phyloP scores from a whole-genome alignment of 495 filamentous ascomycete species.

The Hypoxylon fragiforme region DNA sequence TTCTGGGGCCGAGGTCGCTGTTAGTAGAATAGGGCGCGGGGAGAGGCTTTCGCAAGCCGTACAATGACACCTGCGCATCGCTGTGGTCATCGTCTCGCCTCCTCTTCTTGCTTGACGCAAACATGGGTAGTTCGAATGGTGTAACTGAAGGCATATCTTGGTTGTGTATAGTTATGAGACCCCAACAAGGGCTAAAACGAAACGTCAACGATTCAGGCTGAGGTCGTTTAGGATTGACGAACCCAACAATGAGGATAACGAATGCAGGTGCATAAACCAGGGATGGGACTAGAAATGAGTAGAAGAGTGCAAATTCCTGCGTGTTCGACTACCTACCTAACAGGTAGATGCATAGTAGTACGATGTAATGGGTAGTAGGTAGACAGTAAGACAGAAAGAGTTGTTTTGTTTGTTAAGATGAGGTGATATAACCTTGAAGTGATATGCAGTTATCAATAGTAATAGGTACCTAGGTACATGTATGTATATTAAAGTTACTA shows the following conservation, averaged over 20 bases:
- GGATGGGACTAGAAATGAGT: conserved; percentile 4
- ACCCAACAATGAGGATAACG: not conserved
- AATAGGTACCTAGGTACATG: too few relatives aligned
- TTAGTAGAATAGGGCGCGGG: conserved; percentile 16
- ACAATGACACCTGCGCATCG: conserved; percentile 40
- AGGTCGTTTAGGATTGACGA: not conserved
- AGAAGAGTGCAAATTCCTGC: conserved; percentile 3
- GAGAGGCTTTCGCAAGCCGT: conserved; percentile 21
- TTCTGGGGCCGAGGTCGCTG: conserved; percentile 16
- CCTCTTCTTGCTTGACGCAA: conserved; percentile 44
- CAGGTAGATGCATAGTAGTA: too few relatives aligned
- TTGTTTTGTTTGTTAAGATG: conserved; percentile 26
- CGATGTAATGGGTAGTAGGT: too few relatives aligned
- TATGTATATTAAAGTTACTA: too few relatives aligned
- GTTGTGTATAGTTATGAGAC: not conserved
- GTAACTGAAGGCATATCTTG: conserved; percentile 34
- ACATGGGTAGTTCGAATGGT: conserved; percentile 17
- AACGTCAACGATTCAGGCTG: not conserved
- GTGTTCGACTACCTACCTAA: conserved; percentile 8
- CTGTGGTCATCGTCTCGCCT: conserved; percentile 42
- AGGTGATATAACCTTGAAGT: too few relatives aligned
- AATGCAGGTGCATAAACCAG: too few relatives aligned
- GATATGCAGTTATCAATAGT: too few relatives aligned
- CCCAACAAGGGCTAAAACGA: not conserved
- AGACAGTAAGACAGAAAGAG: too few relatives aligned